These are phyloP conservation scores for Lojkania enalia DNA, from an alignment of 2,329 filamentous ascomycete species.

Conservation along the genomic window DNA sequence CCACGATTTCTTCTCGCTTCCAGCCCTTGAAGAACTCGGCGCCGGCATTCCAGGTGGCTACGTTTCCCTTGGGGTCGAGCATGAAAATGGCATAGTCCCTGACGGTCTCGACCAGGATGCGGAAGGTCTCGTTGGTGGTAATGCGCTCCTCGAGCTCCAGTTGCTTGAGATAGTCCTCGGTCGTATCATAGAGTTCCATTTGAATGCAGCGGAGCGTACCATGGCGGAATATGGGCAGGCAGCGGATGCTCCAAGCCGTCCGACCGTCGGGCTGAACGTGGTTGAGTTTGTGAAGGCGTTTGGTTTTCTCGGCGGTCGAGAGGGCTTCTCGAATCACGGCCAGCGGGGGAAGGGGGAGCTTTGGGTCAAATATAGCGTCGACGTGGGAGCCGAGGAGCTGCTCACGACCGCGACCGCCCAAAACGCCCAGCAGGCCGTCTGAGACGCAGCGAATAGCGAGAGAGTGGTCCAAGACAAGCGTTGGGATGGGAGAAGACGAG, in stretches of 20 bases:
- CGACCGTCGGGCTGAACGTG: constrained; percentile 26
- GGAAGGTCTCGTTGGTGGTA: constrained; percentile 59
- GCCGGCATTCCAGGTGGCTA: constrained; percentile 62
- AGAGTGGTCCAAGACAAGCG: constrained; percentile 43
- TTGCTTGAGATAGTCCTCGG: constrained; percentile 38
- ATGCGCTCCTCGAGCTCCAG: constrained; percentile 46
- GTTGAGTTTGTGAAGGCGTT: constrained; percentile 41
- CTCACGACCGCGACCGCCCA: constrained; percentile 35
- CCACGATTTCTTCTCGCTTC: constrained; percentile 57
- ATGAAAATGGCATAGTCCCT: constrained; percentile 68
- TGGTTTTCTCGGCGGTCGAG: constrained; percentile 42
- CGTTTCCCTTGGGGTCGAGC: constrained; percentile 58
- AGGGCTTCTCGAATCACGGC: constrained; percentile 44
- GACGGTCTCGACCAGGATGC: constrained; percentile 63
- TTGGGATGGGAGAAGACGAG: constrained; percentile 48
- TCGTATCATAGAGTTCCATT: constrained; percentile 48
- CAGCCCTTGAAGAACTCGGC: constrained; percentile 62
- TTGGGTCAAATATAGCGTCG: constrained; percentile 43
- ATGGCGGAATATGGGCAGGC: constrained; percentile 50
- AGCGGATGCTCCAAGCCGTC: constrained; percentile 42
- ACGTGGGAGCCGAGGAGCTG: constrained; percentile 44
- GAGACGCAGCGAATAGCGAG: constrained; percentile 59
- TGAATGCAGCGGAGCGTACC: constrained; percentile 47
- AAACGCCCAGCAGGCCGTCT: constrained; percentile 46
- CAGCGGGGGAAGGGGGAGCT: constrained; percentile 42